Base-by-base conservation (phyloP, 371 early-diverging fungal genomes). In the Mucor piriformis region DNA sequence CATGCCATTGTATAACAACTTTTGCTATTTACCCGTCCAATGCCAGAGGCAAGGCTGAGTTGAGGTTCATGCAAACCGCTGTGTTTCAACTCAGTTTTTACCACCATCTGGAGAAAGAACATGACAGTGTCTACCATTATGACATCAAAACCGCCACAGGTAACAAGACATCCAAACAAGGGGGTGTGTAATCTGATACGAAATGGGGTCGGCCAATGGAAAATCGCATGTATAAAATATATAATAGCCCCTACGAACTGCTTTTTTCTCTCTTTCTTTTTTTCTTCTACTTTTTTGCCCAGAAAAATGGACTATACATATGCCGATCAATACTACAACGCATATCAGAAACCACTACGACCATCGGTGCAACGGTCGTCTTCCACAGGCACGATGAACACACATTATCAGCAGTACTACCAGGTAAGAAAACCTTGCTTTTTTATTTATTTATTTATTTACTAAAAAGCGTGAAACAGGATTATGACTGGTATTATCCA, bases 401-500 rank as follows among this genome's bases (percentile, higher is more conserved):
- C 37, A 37, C 37, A 37, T 11, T 37, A 37, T 37, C 29, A 29
- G 8, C 29, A 29, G 11, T 42, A 42, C 2, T 18, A 42, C 43
- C 16, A 20, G 20, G 43, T 42, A 42, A 42, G 10, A 18, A 6
- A 18, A 18, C n/a, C n/a, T n/a, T n/a, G n/a, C n/a, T n/a, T n/a
- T n/a, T n/a, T n/a, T n/a, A n/a, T n/a, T n/a, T n/a, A n/a, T n/a
- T n/a, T n/a, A n/a, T n/a, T n/a, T n/a, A n/a, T n/a, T n/a, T n/a
- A n/a, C n/a, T 7, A 42, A 18, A 18, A 42, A 6, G 6, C 5
- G 5, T n/a, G 13, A 21, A 38, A 23, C 43, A 54, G 54, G 54
- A 54, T 23, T 34, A 51, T 34, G 34, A 13, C 51, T 51, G 51
- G 42, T 54, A 54, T 29, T 54, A 29, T 16, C 20, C 15, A 16